Percentiles rank a stretch among this genome's conserved stretches.
These are phyloP conservation scores for Trichomonas vaginalis DNA, from an alignment of 208 protist genomes.

Conservation along the genomic window DNA sequence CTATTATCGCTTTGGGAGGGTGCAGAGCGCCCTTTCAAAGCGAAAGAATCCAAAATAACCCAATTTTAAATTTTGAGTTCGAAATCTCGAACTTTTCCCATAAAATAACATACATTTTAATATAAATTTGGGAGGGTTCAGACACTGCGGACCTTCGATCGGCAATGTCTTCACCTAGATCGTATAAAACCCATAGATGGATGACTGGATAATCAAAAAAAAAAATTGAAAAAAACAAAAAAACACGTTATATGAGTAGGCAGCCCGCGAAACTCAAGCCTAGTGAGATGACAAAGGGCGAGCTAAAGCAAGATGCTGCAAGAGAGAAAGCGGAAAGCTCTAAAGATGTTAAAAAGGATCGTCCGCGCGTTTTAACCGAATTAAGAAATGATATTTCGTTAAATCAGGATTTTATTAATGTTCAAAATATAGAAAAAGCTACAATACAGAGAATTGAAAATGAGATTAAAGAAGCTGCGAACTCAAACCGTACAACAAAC, in stretches of 20 bases:
- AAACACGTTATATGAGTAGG: neutral
- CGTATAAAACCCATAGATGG: too few species aligned
- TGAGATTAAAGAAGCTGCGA: neutral
- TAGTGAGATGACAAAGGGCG: neutral
- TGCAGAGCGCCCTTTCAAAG: too few species aligned
- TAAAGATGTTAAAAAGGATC: neutral
- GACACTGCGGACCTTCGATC: too few species aligned
- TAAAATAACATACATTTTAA: too few species aligned
- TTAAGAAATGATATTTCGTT: neutral
- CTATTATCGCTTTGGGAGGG: too few species aligned
- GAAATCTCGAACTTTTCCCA: too few species aligned
- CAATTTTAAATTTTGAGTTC: too few species aligned
- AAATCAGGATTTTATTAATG: neutral
- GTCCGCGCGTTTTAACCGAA: neutral
- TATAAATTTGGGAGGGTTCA: too few species aligned
- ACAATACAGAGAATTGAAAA: neutral
- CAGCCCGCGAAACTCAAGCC: neutral
- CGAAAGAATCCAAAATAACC: too few species aligned
- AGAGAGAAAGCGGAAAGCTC: neutral
- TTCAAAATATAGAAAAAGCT: neutral
- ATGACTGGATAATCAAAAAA: neutral
- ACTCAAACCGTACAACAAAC: neutral
- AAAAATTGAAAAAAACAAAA: neutral
- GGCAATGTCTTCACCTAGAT: too few species aligned
- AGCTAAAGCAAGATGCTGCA: neutral